Base-by-base conservation (phyloP, 2,329 filamentous ascomycete species). In the Monilinia fructicola region DNA sequence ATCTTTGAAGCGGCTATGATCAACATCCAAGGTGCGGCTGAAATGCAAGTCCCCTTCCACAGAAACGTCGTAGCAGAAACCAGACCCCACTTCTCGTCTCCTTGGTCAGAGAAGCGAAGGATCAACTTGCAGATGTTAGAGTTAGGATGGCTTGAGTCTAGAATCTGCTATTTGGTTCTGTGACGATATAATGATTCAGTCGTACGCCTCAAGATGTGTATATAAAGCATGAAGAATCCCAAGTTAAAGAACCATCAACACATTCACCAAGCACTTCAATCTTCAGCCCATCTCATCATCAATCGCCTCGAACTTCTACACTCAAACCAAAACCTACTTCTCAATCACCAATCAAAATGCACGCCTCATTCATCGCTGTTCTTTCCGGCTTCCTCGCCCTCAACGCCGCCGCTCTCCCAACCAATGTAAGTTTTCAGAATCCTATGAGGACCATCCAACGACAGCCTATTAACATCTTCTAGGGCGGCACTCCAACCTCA, bases 331-430 rank as follows among this genome's bases (percentile, higher is more conserved):
- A 42, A 42, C 10, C 12, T 5, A 42, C 40, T 16, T 16, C 44
- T 46, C 18, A n/a, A 46, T 7, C 40, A 16, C n/a, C 18, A 59
- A n/a, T 59, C 56, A 59, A 59, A 35, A 59, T 59, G 56, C 56
- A 31, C 26, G 42, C 56, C 42, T 48, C 56, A 48, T 48, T 59
- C 42, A 48, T 28, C 26, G 56, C 56, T 26, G 28, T 59, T 11
- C 6, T 59, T 26, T 28, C 56, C 18, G 28, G 42, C 1, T 18
- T 59, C 42, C 42, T 59, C 42, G 56, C 56, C 28, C 21, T 59
- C 42, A 48, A 14, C 42, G 56, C 23, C 0, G 42, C 42, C 18
- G 56, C 56, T 23, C 4, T 35, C 21, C 56, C 56, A 48, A n/a
- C 4, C 40, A 42, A 14, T n/a, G 56, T 59, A 11, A 48, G 56